Percentiles rank a stretch among this genome's conserved stretches.
phyloP scores from a whole-genome alignment of 2,329 filamentous ascomycete genomes.

The Zymoseptoria tritici region DNA sequence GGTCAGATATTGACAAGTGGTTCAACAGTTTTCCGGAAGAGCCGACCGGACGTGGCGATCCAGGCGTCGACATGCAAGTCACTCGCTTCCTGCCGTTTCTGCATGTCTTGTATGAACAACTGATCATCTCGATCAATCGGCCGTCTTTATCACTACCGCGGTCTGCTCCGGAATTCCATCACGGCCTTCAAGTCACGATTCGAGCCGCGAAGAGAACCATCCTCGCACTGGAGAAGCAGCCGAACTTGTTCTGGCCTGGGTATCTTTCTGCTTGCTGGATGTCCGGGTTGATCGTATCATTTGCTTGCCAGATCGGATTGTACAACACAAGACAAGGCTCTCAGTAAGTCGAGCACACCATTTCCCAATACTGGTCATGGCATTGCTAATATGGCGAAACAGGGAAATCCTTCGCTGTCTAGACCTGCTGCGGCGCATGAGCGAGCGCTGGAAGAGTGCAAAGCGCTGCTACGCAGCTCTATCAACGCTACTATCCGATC shows the following conservation, averaged over 20 bases:
- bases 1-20: slow-evolving; percentile 21
- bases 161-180: slow-evolving; percentile 25
- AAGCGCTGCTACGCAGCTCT: slow-evolving; percentile 16
- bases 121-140: slow-evolving; percentile 30
- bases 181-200: slow-evolving; percentile 27
- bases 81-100: slow-evolving; percentile 24
- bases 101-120: slow-evolving; percentile 28
- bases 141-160: slow-evolving; percentile 31
- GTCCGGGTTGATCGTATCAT: slow-evolving; percentile 32
- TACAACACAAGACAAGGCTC: slow-evolving; percentile 22
- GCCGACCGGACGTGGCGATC: slow-evolving; percentile 4
- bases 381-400: not conserved
- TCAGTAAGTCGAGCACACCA: slow-evolving; percentile 5
- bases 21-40: slow-evolving; percentile 20
- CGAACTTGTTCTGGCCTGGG: slow-evolving; percentile 28
- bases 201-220: slow-evolving; percentile 26
- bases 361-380: not conserved
- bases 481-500: slow-evolving; percentile 13
- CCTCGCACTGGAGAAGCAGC: slow-evolving; percentile 19
- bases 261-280: slow-evolving; percentile 33
- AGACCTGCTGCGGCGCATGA: slow-evolving; percentile 15
- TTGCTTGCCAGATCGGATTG: slow-evolving; percentile 27
- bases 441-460: slow-evolving; percentile 14
- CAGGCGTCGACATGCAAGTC: slow-evolving; percentile 13
- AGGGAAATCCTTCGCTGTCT: slow-evolving; percentile 17